Percentiles rank a stretch among this genome's conserved stretches.
Conservation (phyloP, 768 basidiomycete genomes). For the Auriscalpium microsporum region DNA sequence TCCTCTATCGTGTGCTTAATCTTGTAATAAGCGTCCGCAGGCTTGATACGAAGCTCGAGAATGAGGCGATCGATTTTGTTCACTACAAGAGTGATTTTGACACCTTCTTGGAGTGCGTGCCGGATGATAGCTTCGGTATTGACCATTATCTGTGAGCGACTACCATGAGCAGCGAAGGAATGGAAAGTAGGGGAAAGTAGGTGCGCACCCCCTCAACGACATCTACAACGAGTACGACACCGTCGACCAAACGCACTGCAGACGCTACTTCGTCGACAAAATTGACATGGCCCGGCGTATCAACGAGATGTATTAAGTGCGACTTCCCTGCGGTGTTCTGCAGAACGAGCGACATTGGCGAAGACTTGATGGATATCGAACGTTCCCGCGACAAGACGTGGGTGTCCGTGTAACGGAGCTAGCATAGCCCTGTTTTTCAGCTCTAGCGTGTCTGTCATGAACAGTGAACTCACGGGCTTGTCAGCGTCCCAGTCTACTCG, state of each 20-base stretch:
- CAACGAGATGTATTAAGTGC: constrained; percentile 86
- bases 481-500: constrained; percentile 92
- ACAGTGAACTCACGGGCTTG: constrained; percentile 48
- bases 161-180: no score
- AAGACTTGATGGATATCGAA: constrained; percentile 92
- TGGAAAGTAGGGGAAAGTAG: no score
- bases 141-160: constrained; percentile 66
- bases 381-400: constrained; percentile 84
- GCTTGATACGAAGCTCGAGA: constrained; percentile 91
- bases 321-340: constrained; percentile 85
- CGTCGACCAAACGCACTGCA: constrained; percentile 80
- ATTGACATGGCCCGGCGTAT: constrained; percentile 97
- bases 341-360: constrained; percentile 89
- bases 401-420: constrained; percentile 96
- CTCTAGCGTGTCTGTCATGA: constrained; percentile 14
- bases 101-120: constrained; percentile 81
- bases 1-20: constrained; percentile 99
- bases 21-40: constrained; percentile 96
- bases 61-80: constrained; percentile 99
- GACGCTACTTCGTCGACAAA: constrained; percentile 97
- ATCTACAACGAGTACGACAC: constrained; percentile 89
- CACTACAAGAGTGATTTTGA: constrained; percentile 86
- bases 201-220: constrained; percentile 86
- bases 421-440: not conserved
- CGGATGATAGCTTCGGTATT: constrained; percentile 83